Conservation (phyloP, 176 grass and related monocot species). For the Secale cereale region DNA sequence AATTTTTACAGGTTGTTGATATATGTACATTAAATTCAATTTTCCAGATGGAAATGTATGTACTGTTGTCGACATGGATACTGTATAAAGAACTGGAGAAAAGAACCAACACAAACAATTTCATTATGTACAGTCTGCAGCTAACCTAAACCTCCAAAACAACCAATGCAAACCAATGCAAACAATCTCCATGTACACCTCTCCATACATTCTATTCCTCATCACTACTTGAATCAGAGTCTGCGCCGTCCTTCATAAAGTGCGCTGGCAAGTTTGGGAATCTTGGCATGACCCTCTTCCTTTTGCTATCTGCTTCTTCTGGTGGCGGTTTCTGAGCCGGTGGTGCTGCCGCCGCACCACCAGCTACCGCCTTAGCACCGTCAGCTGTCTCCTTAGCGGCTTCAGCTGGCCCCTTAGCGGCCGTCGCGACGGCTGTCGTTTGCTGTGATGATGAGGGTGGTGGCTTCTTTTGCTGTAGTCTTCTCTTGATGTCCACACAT, state of each 20-base stretch:
- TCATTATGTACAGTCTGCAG: conserved; percentile 63
- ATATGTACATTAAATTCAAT: conserved; percentile 16
- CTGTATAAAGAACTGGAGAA: conserved; percentile 20
- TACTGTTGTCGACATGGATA: neutral
- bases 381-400: neutral
- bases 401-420: neutral
- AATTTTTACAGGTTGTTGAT: conserved; percentile 4
- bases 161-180: conserved; percentile 57
- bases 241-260: conserved; percentile 80
- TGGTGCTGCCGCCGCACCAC: conserved; percentile 15
- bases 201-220: conserved; percentile 49
- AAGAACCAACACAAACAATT: conserved; percentile 27
- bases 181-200: conserved; percentile 48
- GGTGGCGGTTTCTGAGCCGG: conserved; percentile 34
- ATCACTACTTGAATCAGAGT: conserved; percentile 87
- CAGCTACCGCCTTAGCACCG: conserved; percentile 15
- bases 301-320: conserved; percentile 42
- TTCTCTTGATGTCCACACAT: conserved; percentile 80
- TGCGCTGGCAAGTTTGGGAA: conserved; percentile 87
- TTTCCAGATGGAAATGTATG: neutral
- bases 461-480: conserved; percentile 62
- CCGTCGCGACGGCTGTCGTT: neutral
- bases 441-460: conserved; percentile 25
- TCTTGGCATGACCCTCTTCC: conserved; percentile 74
- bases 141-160: conserved; percentile 62